Conservation (phyloP, 768 basidiomycete genomes). For the Agaricus sinodeliciosus region DNA sequence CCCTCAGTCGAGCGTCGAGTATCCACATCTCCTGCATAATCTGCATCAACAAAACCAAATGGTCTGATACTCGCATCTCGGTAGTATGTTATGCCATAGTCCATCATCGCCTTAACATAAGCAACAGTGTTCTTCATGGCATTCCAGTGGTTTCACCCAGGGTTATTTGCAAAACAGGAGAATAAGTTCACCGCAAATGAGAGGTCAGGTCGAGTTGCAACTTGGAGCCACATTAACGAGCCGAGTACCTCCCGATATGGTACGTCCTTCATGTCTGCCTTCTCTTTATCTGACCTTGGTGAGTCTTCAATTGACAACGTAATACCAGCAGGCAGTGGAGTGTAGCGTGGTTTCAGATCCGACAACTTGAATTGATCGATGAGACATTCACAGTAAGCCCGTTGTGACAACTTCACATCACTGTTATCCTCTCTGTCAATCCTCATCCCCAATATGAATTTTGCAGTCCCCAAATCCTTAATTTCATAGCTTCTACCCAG, state of each 20-base stretch:
- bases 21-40: conserved; percentile 15
- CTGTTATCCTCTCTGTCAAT: background rate
- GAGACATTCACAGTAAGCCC: conserved; percentile 3
- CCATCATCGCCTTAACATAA: background rate
- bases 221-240: conserved; percentile 18
- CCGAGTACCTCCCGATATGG: conserved; percentile 15
- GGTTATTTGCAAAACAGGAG: conserved; percentile 8
- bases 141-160: conserved; percentile 10
- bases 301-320: background rate
- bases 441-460: conserved; percentile 9
- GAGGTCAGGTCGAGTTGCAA: conserved; percentile 19
- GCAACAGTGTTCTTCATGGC: background rate
- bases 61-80: background rate
- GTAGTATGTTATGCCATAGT: background rate
- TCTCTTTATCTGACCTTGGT: background rate
- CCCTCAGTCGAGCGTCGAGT: conserved; percentile 20
- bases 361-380: conserved; percentile 5
- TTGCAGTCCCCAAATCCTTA: conserved; percentile 10
- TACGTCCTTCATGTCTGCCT: background rate
- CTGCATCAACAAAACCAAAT: conserved; percentile 12
- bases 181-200: conserved; percentile 33
- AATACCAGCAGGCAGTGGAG: conserved; percentile 5
- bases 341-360: conserved; percentile 4
- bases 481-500: conserved; percentile 2
- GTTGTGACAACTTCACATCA: conserved; percentile 1